Percentiles rank a stretch among this genome's conserved stretches.
These are phyloP conservation scores for Botrytis aclada DNA, from an alignment of 2,329 filamentous ascomycete genomes.

Conservation along the genomic window DNA sequence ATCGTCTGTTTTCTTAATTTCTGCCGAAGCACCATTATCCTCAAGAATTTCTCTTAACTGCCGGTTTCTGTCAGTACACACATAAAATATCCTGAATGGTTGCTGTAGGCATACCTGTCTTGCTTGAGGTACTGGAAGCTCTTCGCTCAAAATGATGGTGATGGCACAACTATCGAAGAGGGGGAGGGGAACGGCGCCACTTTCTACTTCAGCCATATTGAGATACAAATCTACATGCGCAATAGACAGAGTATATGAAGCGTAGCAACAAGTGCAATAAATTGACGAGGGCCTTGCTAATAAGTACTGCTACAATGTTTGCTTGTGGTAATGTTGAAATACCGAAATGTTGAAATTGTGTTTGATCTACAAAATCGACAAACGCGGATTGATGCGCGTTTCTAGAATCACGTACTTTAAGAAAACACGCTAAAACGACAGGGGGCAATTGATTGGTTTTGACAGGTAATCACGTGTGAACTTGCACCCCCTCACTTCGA, in stretches of 20 bases:
- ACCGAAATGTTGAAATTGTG: neutral
- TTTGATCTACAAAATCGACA: neutral
- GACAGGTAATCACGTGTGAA: conserved; percentile 7
- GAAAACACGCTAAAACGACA: conserved; percentile 11
- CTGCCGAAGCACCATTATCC: conserved; percentile 39
- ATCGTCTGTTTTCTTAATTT: conserved; percentile 41
- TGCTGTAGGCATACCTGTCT: neutral
- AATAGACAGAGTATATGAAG: neutral
- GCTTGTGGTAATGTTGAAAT: neutral
- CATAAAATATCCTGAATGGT: neutral
- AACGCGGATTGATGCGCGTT: conserved; percentile 7
- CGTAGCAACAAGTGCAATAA: neutral
- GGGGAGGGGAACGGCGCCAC: neutral
- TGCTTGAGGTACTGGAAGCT: conserved; percentile 25
- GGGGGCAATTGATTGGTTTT: neutral
- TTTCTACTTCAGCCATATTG: conserved; percentile 22
- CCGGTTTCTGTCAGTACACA: neutral
- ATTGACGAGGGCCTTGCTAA: neutral
- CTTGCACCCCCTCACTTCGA: neutral
- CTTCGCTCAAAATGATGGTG: conserved; percentile 31
- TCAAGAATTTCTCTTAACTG: conserved; percentile 33
- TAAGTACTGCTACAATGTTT: neutral
- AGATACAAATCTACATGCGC: conserved; percentile 1
- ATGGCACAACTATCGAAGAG: conserved; percentile 35
- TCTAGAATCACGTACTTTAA: neutral